A percentile compares a stretch with the other conserved stretches of the same genome.
phyloP scores from a whole-genome alignment of 139 green algal genomes.

The Asterochloris sp. region DNA sequence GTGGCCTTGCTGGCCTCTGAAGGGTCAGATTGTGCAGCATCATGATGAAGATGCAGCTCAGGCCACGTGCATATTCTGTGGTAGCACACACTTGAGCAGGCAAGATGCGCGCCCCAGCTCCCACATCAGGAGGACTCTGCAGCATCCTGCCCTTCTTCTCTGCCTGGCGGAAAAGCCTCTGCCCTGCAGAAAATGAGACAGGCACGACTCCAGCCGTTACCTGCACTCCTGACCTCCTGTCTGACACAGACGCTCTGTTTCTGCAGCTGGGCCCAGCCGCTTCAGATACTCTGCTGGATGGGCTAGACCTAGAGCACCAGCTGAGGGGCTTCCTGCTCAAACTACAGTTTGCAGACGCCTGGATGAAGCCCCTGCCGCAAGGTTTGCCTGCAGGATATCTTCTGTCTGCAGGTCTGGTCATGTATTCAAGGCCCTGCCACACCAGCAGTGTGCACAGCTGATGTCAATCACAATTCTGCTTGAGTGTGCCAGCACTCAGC shows the following conservation, averaged over 20 bases:
- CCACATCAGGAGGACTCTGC: too few species aligned
- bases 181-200: too few species aligned
- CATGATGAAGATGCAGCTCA: too few species aligned
- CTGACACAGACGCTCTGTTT: background rate
- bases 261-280: slow-evolving; percentile 6
- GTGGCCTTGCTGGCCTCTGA: background rate
- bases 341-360: slow-evolving; percentile 42
- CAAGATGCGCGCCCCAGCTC: too few species aligned
- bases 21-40: too few species aligned
- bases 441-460: background rate
- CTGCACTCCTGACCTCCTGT: background rate
- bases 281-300: slow-evolving; percentile 7
- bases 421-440: background rate
- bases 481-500: background rate
- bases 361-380: slow-evolving; percentile 23
- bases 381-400: background rate
- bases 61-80: too few species aligned
- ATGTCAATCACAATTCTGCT: background rate
- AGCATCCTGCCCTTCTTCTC: too few species aligned
- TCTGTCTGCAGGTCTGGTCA: background rate
- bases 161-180: background rate
- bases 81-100: too few species aligned
- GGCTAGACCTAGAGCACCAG: slow-evolving; percentile 25
- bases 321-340: slow-evolving; percentile 37
- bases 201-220: too few species aligned